Conservation (phyloP, 106 monocot species). For the Alisma plantagoaquatica region DNA sequence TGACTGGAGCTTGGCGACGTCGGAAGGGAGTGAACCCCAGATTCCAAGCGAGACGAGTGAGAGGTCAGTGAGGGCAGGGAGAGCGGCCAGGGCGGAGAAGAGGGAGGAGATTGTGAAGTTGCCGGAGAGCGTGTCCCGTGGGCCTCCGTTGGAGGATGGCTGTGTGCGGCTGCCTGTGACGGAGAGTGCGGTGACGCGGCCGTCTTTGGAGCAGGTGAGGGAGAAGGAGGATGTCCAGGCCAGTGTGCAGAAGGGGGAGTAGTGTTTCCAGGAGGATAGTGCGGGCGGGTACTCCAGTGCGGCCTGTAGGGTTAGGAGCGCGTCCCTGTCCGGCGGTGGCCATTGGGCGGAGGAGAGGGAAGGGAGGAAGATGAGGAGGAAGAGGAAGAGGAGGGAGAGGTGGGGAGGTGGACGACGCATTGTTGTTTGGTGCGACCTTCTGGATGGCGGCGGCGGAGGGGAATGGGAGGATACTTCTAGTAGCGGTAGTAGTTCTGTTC, state of each 20-base stretch:
- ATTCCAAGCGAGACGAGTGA: slow-evolving; percentile 77
- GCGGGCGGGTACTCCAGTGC: slow-evolving; percentile 46
- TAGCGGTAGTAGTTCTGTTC: no score
- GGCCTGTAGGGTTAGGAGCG: no score
- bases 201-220: slow-evolving; percentile 40
- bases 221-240: slow-evolving; percentile 35
- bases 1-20: slow-evolving; percentile 27
- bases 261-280: slow-evolving; percentile 18
- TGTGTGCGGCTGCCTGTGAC: slow-evolving; percentile 30
- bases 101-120: slow-evolving; percentile 63
- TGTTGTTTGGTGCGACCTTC: no score
- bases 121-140: slow-evolving; percentile 23
- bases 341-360: slow-evolving; percentile 16
- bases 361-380: slow-evolving; percentile 4
- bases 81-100: slow-evolving; percentile 56
- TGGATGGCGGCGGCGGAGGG: no score
- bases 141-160: slow-evolving; percentile 11
- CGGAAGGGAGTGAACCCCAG: slow-evolving; percentile 51
- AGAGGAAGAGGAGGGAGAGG: slow-evolving; percentile 13
- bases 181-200: slow-evolving; percentile 36
- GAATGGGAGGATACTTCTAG: no score
- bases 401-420: not conserved
- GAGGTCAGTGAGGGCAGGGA: slow-evolving; percentile 39
- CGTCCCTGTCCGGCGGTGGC: slow-evolving; percentile 34
- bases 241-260: slow-evolving; percentile 49